Conservation (phyloP, 2,329 filamentous ascomycete genomes). For the Venturia pyrina region DNA sequence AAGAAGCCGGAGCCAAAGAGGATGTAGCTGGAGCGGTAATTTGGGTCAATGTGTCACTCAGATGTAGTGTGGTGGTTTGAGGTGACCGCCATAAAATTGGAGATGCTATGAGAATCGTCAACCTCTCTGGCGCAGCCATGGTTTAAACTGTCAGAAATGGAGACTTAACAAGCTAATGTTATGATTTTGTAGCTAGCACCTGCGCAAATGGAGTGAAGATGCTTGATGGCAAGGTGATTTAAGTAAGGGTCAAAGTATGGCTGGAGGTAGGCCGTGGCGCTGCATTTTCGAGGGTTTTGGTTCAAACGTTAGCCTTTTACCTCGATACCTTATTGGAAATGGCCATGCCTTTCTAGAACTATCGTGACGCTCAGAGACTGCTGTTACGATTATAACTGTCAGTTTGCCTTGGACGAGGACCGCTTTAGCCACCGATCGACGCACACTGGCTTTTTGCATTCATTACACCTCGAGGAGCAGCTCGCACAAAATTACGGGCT, state of each 20-base stretch:
- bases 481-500: too few relatives aligned
- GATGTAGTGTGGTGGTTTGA: background rate
- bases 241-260: background rate
- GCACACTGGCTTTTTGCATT: too few relatives aligned
- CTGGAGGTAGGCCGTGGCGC: too few relatives aligned
- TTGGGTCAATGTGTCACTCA: background rate
- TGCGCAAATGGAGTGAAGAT: background rate
- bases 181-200: background rate
- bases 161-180: background rate
- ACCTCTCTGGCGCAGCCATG: background rate
- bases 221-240: background rate
- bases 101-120: background rate
- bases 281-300: too few relatives aligned
- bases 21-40: background rate
- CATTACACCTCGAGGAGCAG: too few relatives aligned
- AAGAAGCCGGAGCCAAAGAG: too few relatives aligned
- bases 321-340: too few relatives aligned
- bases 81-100: background rate
- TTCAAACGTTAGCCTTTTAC: too few relatives aligned
- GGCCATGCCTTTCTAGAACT: too few relatives aligned
- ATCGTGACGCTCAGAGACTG: too few relatives aligned
- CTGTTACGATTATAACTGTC: too few relatives aligned
- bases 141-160: background rate
- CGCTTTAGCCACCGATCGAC: background rate
- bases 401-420: too few relatives aligned